These are phyloP conservation scores for Sclerotinia sclerotiorum DNA, from an alignment of 2,329 filamentous ascomycete genomes.

Conservation along the genomic window DNA sequence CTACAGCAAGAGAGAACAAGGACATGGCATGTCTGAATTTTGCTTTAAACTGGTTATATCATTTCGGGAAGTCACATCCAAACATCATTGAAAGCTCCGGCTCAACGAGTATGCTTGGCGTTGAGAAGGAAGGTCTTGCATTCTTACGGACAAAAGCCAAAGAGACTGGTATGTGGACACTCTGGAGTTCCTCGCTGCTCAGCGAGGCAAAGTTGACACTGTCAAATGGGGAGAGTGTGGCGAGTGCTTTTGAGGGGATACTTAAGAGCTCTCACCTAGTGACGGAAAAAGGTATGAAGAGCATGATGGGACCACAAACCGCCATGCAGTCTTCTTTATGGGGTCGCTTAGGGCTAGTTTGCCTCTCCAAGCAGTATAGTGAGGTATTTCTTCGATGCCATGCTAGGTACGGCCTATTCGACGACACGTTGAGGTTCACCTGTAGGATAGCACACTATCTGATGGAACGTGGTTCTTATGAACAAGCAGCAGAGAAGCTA, in stretches of 20 bases:
- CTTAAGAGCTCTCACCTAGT: constrained; percentile 81
- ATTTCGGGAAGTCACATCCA: constrained; percentile 85
- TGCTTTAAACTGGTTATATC: constrained; percentile 91
- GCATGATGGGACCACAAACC: constrained; percentile 71
- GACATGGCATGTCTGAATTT: constrained; percentile 94
- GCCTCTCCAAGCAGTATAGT: constrained; percentile 59
- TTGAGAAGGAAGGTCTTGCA: constrained; percentile 75
- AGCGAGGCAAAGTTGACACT: constrained; percentile 82
- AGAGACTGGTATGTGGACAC: constrained; percentile 80
- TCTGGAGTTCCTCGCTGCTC: constrained; percentile 79
- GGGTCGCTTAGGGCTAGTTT: constrained; percentile 66
- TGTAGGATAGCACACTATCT: constrained; percentile 69
- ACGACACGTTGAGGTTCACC: constrained; percentile 74
- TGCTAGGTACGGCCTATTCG: constrained; percentile 60
- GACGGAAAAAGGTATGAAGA: constrained; percentile 71
- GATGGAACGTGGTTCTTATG: constrained; percentile 67
- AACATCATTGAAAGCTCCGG: constrained; percentile 68
- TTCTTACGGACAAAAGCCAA: constrained; percentile 85
- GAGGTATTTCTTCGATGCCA: constrained; percentile 78
- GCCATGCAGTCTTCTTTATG: constrained; percentile 72
- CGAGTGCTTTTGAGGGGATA: constrained; percentile 70
- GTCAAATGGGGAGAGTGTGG: constrained; percentile 65
- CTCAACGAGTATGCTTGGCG: constrained; percentile 71
- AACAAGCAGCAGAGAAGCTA: constrained; percentile 62
- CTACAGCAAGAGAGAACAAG: constrained; percentile 89